Evolutionary conservation across 139 green algal species (phyloP).

Genomic region (Axilococcus clingmanii): DNA sequence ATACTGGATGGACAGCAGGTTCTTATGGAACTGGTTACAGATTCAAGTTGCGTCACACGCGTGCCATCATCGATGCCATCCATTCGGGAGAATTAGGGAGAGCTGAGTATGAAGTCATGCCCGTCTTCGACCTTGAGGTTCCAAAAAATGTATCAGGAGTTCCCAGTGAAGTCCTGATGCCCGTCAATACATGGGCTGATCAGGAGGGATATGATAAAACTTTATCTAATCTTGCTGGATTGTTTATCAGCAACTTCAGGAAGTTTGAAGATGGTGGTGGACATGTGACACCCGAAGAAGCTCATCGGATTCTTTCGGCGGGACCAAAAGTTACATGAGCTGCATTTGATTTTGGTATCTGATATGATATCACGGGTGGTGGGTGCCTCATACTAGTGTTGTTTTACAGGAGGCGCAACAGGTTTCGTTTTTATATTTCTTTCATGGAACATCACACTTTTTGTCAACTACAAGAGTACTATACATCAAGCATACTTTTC

Average conservation of each 20-base stretch:
- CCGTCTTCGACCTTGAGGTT: conserved; percentile 79
- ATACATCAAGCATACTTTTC: too few relatives aligned
- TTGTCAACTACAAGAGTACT: too few relatives aligned
- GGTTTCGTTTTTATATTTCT: too few relatives aligned
- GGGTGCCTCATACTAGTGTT: too few relatives aligned
- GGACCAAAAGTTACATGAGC: conserved; percentile 38
- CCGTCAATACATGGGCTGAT: conserved; percentile 48
- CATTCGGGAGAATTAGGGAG: conserved; percentile 69
- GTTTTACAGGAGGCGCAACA: too few relatives aligned
- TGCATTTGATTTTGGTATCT: too few relatives aligned
- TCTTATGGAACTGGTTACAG: conserved; percentile 76
- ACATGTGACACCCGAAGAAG: conserved; percentile 41
- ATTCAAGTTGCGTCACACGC: conserved; percentile 86
- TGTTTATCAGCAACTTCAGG: conserved; percentile 42
- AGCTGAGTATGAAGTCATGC: conserved; percentile 45
- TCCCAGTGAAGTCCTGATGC: conserved; percentile 62
- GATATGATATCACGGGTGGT: too few relatives aligned
- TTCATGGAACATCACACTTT: too few relatives aligned
- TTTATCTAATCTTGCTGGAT: conserved; percentile 44
- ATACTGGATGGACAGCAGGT: conserved; percentile 57
- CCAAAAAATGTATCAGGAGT: conserved; percentile 48
- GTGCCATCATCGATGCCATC: conserved; percentile 93
- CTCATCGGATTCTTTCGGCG: conserved; percentile 33
- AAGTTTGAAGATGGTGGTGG: conserved; percentile 48
- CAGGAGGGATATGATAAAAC: conserved; percentile 48